A percentile compares a stretch with the other conserved stretches of the same genome.
Evolutionary conservation across 768 basidiomycete species (phyloP).

Genomic region (Panus rudis): DNA sequence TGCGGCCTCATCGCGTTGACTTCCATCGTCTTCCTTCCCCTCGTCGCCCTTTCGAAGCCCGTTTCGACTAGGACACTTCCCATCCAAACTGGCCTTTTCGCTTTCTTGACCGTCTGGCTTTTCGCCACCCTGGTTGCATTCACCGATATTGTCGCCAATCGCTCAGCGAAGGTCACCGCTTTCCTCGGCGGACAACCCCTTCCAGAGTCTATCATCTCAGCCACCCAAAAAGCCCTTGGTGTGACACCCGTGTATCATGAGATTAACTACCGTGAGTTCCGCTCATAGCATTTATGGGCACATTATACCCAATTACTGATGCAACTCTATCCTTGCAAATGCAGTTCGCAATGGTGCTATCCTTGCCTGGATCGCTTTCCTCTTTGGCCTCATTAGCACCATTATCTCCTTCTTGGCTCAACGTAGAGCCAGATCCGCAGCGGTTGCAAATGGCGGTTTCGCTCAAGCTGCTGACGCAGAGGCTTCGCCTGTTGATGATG

Average conservation of each 20-base stretch:
- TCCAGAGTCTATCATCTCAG: slow-evolving; percentile 30
- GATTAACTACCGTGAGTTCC: slow-evolving; percentile 41
- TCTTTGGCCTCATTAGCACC: slow-evolving; percentile 33
- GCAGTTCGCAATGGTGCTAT: slow-evolving; percentile 40
- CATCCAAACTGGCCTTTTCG: slow-evolving; percentile 31
- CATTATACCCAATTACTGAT: not conserved
- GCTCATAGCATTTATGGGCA: not conserved
- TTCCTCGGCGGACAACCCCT: slow-evolving; percentile 31
- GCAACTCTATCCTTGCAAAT: not conserved
- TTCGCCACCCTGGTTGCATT: slow-evolving; percentile 43
- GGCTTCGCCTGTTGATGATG: not conserved
- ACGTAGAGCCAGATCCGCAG: slow-evolving; percentile 6
- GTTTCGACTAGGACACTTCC: slow-evolving; percentile 23
- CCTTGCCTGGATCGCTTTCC: slow-evolving; percentile 45
- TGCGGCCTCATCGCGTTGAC: slow-evolving; percentile 17
- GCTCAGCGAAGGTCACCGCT: slow-evolving; percentile 38
- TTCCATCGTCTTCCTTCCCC: slow-evolving; percentile 24
- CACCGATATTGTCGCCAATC: slow-evolving; percentile 38
- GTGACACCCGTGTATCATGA: slow-evolving; percentile 36
- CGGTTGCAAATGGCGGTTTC: not conserved
- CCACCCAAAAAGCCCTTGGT: slow-evolving; percentile 30
- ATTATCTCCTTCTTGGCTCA: slow-evolving; percentile 28
- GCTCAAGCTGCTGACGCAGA: not conserved
- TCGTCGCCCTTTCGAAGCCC: slow-evolving; percentile 23
- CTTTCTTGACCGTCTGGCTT: slow-evolving; percentile 39